Conservation (phyloP, 1,284 basidiomycete genomes). For the Abortiporus biennis region DNA sequence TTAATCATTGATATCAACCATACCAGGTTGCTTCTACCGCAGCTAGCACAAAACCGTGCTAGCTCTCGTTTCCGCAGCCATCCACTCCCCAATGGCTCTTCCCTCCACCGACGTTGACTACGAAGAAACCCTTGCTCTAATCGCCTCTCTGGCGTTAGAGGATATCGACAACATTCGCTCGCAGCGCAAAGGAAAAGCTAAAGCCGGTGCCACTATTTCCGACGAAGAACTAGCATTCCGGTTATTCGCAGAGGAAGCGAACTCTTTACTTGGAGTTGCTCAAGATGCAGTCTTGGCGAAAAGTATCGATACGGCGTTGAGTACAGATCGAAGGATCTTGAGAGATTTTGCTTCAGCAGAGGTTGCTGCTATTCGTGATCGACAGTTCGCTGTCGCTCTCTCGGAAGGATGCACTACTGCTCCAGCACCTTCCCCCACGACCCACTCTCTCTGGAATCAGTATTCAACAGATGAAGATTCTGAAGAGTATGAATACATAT, state of each 20-base stretch:
- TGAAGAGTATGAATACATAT: not conserved
- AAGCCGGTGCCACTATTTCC: conserved; percentile 21
- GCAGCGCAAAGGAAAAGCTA: conserved; percentile 34
- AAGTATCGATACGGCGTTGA: conserved; percentile 30
- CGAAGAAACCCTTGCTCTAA: not conserved
- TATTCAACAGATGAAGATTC: not conserved
- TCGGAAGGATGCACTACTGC: conserved; percentile 21
- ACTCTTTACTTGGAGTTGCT: conserved; percentile 25
- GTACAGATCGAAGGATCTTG: conserved; percentile 19
- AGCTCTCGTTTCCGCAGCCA: no score
- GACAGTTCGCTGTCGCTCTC: conserved; percentile 28
- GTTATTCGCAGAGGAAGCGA: conserved; percentile 35
- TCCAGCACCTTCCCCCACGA: conserved; percentile 11
- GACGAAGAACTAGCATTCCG: conserved; percentile 47
- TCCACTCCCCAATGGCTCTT: no score
- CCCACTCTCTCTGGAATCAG: no score
- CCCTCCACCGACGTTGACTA: no score
- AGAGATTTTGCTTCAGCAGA: conserved; percentile 23
- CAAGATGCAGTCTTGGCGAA: conserved; percentile 31
- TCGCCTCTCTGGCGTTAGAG: conserved; percentile 17
- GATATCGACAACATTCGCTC: conserved; percentile 33
- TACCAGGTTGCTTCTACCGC: no score
- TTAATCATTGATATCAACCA: no score
- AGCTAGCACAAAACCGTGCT: no score
- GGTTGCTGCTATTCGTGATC: conserved; percentile 27